Percentiles rank a stretch among this genome's conserved stretches.
Conservation (phyloP, 345 rosid genomes). For the Corchorus capsularis region DNA sequence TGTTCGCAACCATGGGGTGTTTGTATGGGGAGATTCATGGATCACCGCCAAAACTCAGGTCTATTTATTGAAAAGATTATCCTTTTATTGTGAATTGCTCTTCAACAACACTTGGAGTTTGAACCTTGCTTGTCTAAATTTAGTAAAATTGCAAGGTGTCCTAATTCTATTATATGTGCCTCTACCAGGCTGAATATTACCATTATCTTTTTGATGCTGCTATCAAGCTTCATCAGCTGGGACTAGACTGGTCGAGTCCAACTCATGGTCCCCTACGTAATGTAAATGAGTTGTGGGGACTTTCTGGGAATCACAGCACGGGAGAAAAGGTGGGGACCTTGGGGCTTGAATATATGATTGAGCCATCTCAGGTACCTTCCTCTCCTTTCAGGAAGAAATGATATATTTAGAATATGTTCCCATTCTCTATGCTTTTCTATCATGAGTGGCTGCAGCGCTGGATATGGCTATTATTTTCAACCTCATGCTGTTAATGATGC, state of each 20-base stretch:
- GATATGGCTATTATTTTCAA: slow-evolving; percentile 5
- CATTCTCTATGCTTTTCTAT: neutral
- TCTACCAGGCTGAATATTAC: slow-evolving; percentile 54
- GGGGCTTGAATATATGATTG: slow-evolving; percentile 32
- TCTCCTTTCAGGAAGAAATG: neutral
- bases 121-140: neutral
- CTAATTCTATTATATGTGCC: neutral
- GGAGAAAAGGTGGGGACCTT: slow-evolving; percentile 29
- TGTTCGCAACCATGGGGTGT: slow-evolving; percentile 65
- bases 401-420: neutral
- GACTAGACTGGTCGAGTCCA: slow-evolving; percentile 52
- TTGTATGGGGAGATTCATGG: slow-evolving; percentile 72
- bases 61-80: neutral
- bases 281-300: slow-evolving; percentile 30
- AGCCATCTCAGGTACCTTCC: slow-evolving; percentile 35
- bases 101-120: neutral
- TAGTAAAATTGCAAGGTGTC: neutral
- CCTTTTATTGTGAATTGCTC: neutral
- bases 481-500: slow-evolving; percentile 20
- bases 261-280: slow-evolving; percentile 44
- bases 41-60: slow-evolving; percentile 71
- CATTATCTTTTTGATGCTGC: slow-evolving; percentile 65
- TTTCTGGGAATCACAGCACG: slow-evolving; percentile 17
- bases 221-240: slow-evolving; percentile 55
- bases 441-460: neutral